Conservation (phyloP, 495 filamentous ascomycete genomes). For the Penicillium dipodomyicola region DNA sequence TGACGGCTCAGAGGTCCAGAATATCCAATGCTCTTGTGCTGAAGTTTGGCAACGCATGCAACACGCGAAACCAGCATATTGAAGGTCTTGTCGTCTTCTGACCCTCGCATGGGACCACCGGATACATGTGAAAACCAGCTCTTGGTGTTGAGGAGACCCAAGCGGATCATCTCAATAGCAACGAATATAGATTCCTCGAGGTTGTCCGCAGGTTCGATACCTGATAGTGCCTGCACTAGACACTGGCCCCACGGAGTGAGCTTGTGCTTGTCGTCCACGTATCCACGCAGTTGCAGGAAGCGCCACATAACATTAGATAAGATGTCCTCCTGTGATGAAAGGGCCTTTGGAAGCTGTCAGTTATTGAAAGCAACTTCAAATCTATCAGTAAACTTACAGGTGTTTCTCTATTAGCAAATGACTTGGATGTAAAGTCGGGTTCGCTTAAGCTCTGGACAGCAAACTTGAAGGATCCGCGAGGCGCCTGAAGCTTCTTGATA, state of each 20-base stretch:
- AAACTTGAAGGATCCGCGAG: constrained; percentile 45
- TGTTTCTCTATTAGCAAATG: constrained; percentile 47
- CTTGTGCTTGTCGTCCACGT: constrained; percentile 74
- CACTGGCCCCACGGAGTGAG: constrained; percentile 84
- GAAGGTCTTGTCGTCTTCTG: constrained; percentile 62
- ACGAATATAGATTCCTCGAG: constrained; percentile 67
- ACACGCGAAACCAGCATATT: constrained; percentile 81
- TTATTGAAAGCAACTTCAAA: constrained; percentile 1
- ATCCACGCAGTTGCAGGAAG: constrained; percentile 84
- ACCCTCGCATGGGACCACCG: constrained; percentile 57
- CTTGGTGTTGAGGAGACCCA: constrained; percentile 70
- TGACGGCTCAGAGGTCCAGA: constrained; percentile 92
- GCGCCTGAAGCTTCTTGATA: constrained; percentile 40
- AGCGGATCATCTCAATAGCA: constrained; percentile 74
- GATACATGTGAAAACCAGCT: constrained; percentile 57
- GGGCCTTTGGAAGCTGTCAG: constrained; percentile 23
- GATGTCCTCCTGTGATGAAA: constrained; percentile 65
- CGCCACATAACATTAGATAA: constrained; percentile 76
- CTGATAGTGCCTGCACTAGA: constrained; percentile 63
- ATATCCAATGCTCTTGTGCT: constrained; percentile 83
- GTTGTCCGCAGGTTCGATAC: constrained; percentile 53
- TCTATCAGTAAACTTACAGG: constrained; percentile 27
- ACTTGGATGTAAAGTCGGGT: constrained; percentile 62
- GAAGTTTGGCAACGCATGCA: constrained; percentile 75
- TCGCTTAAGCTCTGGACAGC: constrained; percentile 58